These are phyloP conservation scores for Capillidium rhysosporum DNA, from an alignment of 371 early-diverging fungal species.

Conservation along the genomic window DNA sequence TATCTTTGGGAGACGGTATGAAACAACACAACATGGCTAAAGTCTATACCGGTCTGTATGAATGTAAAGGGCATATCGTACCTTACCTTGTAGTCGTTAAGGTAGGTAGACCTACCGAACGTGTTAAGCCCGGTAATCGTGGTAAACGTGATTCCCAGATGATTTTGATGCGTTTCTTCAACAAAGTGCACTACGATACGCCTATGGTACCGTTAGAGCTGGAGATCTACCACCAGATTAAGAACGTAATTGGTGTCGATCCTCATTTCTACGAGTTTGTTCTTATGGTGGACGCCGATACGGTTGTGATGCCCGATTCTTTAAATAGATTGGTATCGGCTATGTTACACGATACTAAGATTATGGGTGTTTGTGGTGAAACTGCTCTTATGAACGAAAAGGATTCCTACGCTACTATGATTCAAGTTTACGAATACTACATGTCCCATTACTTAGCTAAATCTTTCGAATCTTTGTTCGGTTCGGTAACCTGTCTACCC, in stretches of 20 bases:
- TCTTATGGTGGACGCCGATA: slow-evolving; percentile 95
- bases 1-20: slow-evolving; percentile 72
- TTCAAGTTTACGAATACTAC: slow-evolving; percentile 98
- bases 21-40: slow-evolving; percentile 91
- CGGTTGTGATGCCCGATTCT: slow-evolving; percentile 67
- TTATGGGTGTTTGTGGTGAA: slow-evolving; percentile 90
- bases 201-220: slow-evolving; percentile 82
- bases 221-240: slow-evolving; percentile 83
- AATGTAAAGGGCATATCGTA: slow-evolving; percentile 66
- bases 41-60: slow-evolving; percentile 94
- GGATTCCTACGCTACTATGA: slow-evolving; percentile 91
- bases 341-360: slow-evolving; percentile 67
- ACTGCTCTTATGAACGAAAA: slow-evolving; percentile 76
- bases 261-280: slow-evolving; percentile 78
- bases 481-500: slow-evolving; percentile 89
- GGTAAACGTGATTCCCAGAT: slow-evolving; percentile 99
- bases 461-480: slow-evolving; percentile 98
- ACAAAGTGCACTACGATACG: slow-evolving; percentile 82
- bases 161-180: slow-evolving; percentile 94
- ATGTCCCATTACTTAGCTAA: slow-evolving; percentile 96
- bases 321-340: slow-evolving; percentile 66
- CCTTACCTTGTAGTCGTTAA: slow-evolving; percentile 94
- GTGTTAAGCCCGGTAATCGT: slow-evolving; percentile 74
- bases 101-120: slow-evolving; percentile 60
- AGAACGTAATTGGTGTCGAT: slow-evolving; percentile 74